Evolutionary conservation across 768 basidiomycete species (phyloP).

Genomic region (Cubamyces lactineus): DNA sequence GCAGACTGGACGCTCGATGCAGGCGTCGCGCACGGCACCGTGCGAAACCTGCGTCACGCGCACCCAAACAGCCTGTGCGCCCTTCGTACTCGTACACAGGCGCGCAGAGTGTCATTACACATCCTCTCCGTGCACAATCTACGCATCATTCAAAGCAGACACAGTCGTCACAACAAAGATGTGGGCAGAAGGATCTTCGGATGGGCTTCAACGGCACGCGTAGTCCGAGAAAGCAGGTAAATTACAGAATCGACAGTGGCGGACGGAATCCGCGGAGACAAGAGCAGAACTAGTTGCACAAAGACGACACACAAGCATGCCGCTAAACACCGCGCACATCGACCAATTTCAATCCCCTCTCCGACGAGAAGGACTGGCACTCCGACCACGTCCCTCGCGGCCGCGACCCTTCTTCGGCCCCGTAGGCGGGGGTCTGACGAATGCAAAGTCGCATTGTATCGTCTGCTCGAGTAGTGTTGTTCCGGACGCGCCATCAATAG

Average conservation of each 20-base stretch:
- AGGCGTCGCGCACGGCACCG: conserved; percentile 16
- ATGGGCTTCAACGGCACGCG: not conserved
- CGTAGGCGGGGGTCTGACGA: conserved; percentile 81
- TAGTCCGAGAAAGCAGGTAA: conserved; percentile 5
- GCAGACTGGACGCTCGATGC: not conserved
- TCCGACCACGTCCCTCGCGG: conserved; percentile 66
- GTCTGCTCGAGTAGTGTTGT: conserved; percentile 83
- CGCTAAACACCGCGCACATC: conserved; percentile 1
- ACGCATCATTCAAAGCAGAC: not conserved
- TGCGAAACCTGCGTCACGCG: conserved; percentile 23
- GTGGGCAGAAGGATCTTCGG: not conserved
- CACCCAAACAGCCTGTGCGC: not conserved
- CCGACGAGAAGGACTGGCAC: conserved; percentile 78
- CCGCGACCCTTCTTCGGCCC: conserved; percentile 80
- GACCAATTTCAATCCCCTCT: conserved; percentile 19
- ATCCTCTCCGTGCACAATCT: not conserved
- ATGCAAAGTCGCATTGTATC: conserved; percentile 90
- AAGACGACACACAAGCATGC: conserved; percentile 9
- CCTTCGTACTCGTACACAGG: not conserved
- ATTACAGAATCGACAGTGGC: conserved; percentile 12
- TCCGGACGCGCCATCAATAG: conserved; percentile 89
- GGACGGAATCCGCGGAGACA: conserved; percentile 3
- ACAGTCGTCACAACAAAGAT: not conserved
- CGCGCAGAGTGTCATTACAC: not conserved
- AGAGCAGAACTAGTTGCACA: conserved; percentile 11